Percentiles rank a stretch among this genome's conserved stretches.
Conservation (phyloP, 257 asterid species). For the Thymus quinquecostatus region DNA sequence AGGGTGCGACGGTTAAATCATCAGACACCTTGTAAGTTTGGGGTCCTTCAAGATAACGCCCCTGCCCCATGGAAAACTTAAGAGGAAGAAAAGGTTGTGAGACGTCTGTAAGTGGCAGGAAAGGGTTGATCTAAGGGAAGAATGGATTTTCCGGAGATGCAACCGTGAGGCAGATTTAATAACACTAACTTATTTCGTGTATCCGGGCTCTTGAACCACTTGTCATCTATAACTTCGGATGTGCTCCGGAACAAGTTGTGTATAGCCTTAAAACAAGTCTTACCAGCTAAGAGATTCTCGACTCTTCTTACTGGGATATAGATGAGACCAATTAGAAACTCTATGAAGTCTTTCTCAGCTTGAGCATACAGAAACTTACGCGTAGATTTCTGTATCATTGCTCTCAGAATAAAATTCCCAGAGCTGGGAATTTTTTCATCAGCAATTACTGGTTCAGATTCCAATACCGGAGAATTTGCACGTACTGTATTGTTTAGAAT, state of each 20-base stretch:
- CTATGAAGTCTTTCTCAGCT: slow-evolving; percentile 22
- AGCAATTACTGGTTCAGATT: background rate
- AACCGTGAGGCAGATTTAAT: slow-evolving; percentile 23
- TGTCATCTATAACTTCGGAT: background rate
- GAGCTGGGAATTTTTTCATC: background rate
- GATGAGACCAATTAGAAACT: slow-evolving; percentile 32
- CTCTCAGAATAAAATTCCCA: slow-evolving; percentile 10
- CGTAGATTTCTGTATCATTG: slow-evolving; percentile 27
- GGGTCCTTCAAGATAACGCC: slow-evolving; percentile 10
- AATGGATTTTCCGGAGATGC: slow-evolving; percentile 1
- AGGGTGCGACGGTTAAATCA: background rate
- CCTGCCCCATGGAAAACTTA: slow-evolving; percentile 7
- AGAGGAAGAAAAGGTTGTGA: background rate
- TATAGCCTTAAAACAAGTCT: slow-evolving; percentile 8
- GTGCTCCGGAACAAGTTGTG: slow-evolving; percentile 33
- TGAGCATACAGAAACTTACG: slow-evolving; percentile 29
- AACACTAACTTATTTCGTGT: slow-evolving; percentile 6
- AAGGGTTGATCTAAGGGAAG: background rate
- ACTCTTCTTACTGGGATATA: slow-evolving; percentile 33
- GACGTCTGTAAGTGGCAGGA: background rate
- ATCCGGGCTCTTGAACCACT: background rate
- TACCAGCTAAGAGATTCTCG: slow-evolving; percentile 20
- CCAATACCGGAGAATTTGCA: background rate
- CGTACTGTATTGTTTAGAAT: background rate
- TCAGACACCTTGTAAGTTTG: background rate